Evolutionary conservation across 2,329 filamentous ascomycete species (phyloP), one percentile per base, ranked within the genome.

Genomic region (Geosmithia morbida): DNA sequence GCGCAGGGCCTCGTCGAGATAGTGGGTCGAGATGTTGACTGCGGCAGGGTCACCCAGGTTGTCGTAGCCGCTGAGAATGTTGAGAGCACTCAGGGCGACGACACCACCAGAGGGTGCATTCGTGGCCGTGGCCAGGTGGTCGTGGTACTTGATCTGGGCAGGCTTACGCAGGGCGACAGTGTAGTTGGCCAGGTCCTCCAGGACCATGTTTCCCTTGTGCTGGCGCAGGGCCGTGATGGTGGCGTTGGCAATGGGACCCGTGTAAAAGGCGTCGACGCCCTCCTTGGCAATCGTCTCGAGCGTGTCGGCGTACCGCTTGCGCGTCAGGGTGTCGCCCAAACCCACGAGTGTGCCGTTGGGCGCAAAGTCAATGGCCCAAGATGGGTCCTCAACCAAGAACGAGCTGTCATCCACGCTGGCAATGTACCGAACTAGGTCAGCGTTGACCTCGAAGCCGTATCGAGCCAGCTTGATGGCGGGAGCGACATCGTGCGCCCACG

Each of bases 281-380:
- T 75, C 52, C 1, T 73, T 59, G 0, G 83, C 83, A 53, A 92
- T 85, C 0, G 67, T 68, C 57, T 88, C 82, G 0, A 92, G 70
- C 0, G 84, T 87, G 50, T 84, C 66, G 1, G 84, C 85, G 59
- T 85, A 88, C 40, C 86, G 72, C 57, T 79, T 83, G 20, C 85
- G 71, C 0, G 82, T 87, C 51, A 92, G 85, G 0, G 65, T 83
- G 53, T 92, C 84, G n/a, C 82, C 82, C 2, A 85, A 60, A 18
- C 70, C 68, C 1, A 89, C 56, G 1, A 77, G 65, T 2, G 69
- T 77, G 2, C 86, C 87, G 49, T 83, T 75, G 0, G 86, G 86
- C 2, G 87, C 87, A 61, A 94, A 94, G 60, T 94, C 88, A 26
- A 87, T 65, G 0, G 87, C 85, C 83, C 87, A 95, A 0, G 76